Evolutionary conservation across 257 asterid genomes (phyloP).

Genomic region (Ilex asprella): DNA sequence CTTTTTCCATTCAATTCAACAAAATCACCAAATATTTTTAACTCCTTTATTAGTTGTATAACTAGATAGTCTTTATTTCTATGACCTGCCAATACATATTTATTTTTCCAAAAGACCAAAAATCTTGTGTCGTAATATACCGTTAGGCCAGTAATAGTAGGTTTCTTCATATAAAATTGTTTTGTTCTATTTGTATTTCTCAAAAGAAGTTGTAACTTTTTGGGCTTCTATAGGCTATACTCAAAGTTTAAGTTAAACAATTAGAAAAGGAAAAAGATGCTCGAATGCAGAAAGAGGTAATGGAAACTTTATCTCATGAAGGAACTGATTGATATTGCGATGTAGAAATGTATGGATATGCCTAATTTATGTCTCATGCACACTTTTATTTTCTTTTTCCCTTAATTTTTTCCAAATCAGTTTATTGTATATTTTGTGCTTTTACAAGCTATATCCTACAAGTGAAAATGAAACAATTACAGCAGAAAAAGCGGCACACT

Average conservation of each 20-base stretch:
- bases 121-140: too few relatives aligned
- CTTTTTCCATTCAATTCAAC: too few relatives aligned
- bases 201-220: conserved; percentile 2
- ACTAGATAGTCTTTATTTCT: too few relatives aligned
- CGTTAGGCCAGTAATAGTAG: too few relatives aligned
- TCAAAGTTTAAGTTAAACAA: conserved; percentile 39
- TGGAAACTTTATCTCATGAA: background rate
- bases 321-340: too few relatives aligned
- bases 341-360: background rate
- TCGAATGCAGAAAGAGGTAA: conserved; percentile 47
- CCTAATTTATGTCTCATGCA: background rate
- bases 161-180: too few relatives aligned
- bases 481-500: conserved; percentile 29
- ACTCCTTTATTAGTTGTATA: too few relatives aligned
- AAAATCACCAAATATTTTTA: too few relatives aligned
- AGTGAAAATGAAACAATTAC: conserved; percentile 15
- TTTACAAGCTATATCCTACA: conserved; percentile 33
- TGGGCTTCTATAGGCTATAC: conserved; percentile 33
- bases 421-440: background rate
- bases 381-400: background rate
- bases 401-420: background rate
- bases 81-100: too few relatives aligned
- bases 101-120: too few relatives aligned
- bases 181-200: too few relatives aligned
- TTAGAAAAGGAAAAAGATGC: conserved; percentile 41